phyloP scores from a whole-genome alignment of 2,329 filamentous ascomycete genomes.

The Gnomoniopsis smithogilvyi region DNA sequence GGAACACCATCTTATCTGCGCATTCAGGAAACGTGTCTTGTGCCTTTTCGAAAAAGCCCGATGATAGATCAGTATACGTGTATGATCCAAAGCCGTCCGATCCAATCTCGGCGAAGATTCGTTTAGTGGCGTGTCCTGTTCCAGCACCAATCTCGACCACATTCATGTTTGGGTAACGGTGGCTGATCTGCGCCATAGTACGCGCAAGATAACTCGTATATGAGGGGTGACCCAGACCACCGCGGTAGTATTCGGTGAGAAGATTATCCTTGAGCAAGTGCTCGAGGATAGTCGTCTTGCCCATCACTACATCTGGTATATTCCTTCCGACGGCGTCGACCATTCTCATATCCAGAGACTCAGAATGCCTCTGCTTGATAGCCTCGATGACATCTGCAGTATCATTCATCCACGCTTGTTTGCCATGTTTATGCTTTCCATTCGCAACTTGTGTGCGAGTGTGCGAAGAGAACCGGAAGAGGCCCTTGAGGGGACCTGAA shows the following conservation, averaged over 20 bases:
- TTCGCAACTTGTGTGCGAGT: not conserved
- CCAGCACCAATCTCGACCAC: slow-evolving; percentile 6
- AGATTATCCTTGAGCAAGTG: slow-evolving; percentile 23
- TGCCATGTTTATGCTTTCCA: not conserved
- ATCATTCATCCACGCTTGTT: slow-evolving; percentile 10
- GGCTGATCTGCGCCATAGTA: not conserved
- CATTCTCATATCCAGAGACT: slow-evolving; percentile 17
- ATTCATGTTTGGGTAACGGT: not conserved
- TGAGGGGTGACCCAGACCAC: not conserved
- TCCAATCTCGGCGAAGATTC: slow-evolving; percentile 29
- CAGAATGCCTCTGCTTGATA: not conserved
- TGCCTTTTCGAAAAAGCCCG: slow-evolving; percentile 31
- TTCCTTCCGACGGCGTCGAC: slow-evolving; percentile 19
- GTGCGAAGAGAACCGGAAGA: not conserved
- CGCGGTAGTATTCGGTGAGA: slow-evolving; percentile 26
- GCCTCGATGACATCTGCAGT: slow-evolving; percentile 9
- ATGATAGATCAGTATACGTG: slow-evolving; percentile 41
- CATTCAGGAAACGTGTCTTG: slow-evolving; percentile 22
- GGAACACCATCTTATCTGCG: slow-evolving; percentile 11
- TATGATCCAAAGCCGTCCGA: slow-evolving; percentile 33
- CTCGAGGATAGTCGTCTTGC: slow-evolving; percentile 28
- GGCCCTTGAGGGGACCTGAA: not conserved
- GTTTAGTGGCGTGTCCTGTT: slow-evolving; percentile 25
- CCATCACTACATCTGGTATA: slow-evolving; percentile 16
- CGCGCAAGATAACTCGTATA: not conserved